phyloP scores from a whole-genome alignment of 495 filamentous ascomycete species.

The Hypoxylon cercidicola region DNA sequence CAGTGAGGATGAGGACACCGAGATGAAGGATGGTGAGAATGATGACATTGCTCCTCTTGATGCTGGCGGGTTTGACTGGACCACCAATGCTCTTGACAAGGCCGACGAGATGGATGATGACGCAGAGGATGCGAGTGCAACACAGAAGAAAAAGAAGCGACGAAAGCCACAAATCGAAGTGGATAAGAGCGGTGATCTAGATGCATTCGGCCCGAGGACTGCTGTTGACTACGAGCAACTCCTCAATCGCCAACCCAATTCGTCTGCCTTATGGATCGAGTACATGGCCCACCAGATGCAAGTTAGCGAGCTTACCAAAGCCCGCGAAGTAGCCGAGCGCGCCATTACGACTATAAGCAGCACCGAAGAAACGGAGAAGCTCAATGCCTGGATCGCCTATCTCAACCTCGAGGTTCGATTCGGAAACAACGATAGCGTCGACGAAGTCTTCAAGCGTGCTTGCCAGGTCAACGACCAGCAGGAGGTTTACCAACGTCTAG shows the following conservation, averaged over 20 bases:
- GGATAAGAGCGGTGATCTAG: slow-evolving; percentile 88
- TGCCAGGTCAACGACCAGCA: slow-evolving; percentile 93
- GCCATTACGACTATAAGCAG: slow-evolving; percentile 90
- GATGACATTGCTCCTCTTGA: slow-evolving; percentile 69
- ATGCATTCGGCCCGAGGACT: slow-evolving; percentile 89
- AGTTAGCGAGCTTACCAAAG: slow-evolving; percentile 84
- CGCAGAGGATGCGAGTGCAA: slow-evolving; percentile 56
- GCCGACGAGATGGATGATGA: slow-evolving; percentile 56
- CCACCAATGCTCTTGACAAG: slow-evolving; percentile 65
- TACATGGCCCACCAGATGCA: slow-evolving; percentile 98
- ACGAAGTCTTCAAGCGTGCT: slow-evolving; percentile 89
- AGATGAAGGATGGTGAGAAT: slow-evolving; percentile 56
- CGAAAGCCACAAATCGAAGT: slow-evolving; percentile 82
- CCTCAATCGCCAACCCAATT: slow-evolving; percentile 89
- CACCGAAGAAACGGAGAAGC: slow-evolving; percentile 85
- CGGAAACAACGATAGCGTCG: slow-evolving; percentile 83
- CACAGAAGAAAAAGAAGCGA: slow-evolving; percentile 81
- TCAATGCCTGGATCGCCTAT: slow-evolving; percentile 93
- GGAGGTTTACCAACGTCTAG: slow-evolving; percentile 87
- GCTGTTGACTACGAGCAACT: slow-evolving; percentile 92
- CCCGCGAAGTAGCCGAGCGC: slow-evolving; percentile 87
- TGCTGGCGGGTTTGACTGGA: slow-evolving; percentile 88
- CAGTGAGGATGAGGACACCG: slow-evolving; percentile 61
- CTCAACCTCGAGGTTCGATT: slow-evolving; percentile 94
- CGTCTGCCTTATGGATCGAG: slow-evolving; percentile 87